Conservation (phyloP, 257 asterid species). For the Nicotiana benthamiana region DNA sequence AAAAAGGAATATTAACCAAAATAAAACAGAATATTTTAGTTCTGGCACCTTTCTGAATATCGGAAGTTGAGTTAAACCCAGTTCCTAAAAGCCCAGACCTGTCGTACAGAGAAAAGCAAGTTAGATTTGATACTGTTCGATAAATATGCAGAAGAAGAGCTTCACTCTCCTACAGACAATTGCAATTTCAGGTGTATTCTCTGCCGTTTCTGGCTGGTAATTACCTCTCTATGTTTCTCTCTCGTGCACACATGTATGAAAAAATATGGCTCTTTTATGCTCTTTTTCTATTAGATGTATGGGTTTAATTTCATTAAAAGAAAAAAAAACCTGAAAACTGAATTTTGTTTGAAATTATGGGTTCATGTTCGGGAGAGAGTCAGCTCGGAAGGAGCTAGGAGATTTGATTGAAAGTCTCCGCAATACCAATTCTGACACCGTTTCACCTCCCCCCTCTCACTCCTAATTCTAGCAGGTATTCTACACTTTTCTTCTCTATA, state of each 20-base stretch:
- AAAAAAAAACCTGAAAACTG: not conserved
- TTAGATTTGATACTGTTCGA: not conserved
- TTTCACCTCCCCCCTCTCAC: conserved; percentile 22
- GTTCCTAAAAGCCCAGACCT: not conserved
- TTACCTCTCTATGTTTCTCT: not conserved
- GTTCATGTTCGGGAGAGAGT: conserved; percentile 86
- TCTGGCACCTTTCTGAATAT: not conserved
- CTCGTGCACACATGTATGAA: not conserved
- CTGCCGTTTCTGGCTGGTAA: conserved; percentile 82
- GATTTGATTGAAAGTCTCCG: conserved; percentile 70
- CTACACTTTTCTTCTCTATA: not conserved
- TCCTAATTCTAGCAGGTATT: conserved; percentile 18
- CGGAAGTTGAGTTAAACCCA: not conserved
- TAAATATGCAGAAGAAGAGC: conserved; percentile 44
- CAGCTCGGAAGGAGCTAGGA: conserved; percentile 73
- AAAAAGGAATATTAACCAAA: too few species aligned
- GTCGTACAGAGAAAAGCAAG: not conserved
- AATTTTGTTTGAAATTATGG: conserved; percentile 18
- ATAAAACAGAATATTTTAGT: not conserved
- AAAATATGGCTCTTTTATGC: not conserved
- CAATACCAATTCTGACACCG: conserved; percentile 34
- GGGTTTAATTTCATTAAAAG: not conserved
- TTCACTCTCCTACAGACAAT: conserved; percentile 71
- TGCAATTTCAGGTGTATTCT: conserved; percentile 74
- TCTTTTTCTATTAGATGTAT: not conserved